phyloP scores from a whole-genome alignment of 768 basidiomycete genomes.

The Kwoniella botswanensis region DNA sequence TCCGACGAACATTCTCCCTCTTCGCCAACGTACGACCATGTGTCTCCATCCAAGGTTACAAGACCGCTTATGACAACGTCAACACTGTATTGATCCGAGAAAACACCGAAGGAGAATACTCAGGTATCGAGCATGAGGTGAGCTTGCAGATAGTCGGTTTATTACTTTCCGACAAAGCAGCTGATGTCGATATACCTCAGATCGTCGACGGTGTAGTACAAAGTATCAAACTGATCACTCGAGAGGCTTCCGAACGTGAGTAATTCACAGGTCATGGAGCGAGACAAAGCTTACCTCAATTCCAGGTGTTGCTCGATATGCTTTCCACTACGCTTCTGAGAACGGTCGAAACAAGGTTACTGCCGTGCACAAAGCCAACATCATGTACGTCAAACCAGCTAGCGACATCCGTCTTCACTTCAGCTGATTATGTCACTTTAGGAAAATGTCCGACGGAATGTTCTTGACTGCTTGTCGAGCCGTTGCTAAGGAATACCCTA shows the following conservation, averaged over 20 bases:
- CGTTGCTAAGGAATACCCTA: slow-evolving; percentile 93
- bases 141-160: not conserved
- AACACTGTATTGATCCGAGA: slow-evolving; percentile 96
- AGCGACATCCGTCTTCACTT: too few species aligned
- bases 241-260: slow-evolving; percentile 91
- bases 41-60: slow-evolving; percentile 91
- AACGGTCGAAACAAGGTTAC: slow-evolving; percentile 89
- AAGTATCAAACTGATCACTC: slow-evolving; percentile 98
- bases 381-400: slow-evolving; percentile 71
- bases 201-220: slow-evolving; percentile 97
- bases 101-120: slow-evolving; percentile 99
- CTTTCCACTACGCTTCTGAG: slow-evolving; percentile 94
- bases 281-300: too few species aligned
- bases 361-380: slow-evolving; percentile 99
- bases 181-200: slow-evolving; percentile 58
- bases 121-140: slow-evolving; percentile 98
- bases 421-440: slow-evolving; percentile 52
- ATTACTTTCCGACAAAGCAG: too few species aligned
- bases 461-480: slow-evolving; percentile 97
- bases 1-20: slow-evolving; percentile 95
- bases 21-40: slow-evolving; percentile 99
- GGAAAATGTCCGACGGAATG: slow-evolving; percentile 99
- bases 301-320: slow-evolving; percentile 81
- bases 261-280: not conserved
- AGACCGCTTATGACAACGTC: slow-evolving; percentile 97